Evolutionary conservation across 2,329 filamentous ascomycete species (phyloP), one percentile per base, ranked within the genome.

Genomic region (Herpomyces periplanetae): DNA sequence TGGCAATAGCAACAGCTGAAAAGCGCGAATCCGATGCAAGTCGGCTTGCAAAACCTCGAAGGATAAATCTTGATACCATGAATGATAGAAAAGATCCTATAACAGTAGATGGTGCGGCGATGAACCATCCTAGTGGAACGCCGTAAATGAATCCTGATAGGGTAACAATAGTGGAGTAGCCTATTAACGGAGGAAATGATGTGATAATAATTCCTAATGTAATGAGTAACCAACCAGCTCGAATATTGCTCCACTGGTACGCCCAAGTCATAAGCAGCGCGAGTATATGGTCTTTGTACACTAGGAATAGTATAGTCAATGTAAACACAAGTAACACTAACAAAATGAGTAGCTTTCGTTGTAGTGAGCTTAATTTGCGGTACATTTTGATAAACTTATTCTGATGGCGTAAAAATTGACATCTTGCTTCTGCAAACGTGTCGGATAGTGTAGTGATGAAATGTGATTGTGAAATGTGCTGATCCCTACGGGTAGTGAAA

Each of bases 21-120:
- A 96, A 96, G 20, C 73, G 54, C 34, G 57, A 61, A 40, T 96
- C 75, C 27, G 51, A 48, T 22, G 66, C 65, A 28, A 87, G 47
- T 8, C 58, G 49, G 29, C 71, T 49, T 11, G 91, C 73, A 34
- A 73, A 73, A 17, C 43, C 44, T 27, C 61, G 62, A 23, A 91
- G 46, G 16, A 88, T 39, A 3, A 65, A 68, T 26, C 80, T 50
- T 20, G 63, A 71, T 17, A 65, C 55, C 23, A 84, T 34, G 34
- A 96, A 91, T 1, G 69, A 61, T 17, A 47, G 55, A 1, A 65
- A 57, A 9, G 62, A 69, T 15, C 80, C 80, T 13, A 55, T 38
- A 2, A 87, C 49, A 9, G 65, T 84, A 8, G 66, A 71, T 1
- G 52, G 46, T 1, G 69, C 61, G 19, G 66, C 63, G 27, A 87